Evolutionary conservation across 495 filamentous ascomycete genomes (phyloP), one percentile per base, ranked within the genome.

Genomic region (Neurospora sp.): DNA sequence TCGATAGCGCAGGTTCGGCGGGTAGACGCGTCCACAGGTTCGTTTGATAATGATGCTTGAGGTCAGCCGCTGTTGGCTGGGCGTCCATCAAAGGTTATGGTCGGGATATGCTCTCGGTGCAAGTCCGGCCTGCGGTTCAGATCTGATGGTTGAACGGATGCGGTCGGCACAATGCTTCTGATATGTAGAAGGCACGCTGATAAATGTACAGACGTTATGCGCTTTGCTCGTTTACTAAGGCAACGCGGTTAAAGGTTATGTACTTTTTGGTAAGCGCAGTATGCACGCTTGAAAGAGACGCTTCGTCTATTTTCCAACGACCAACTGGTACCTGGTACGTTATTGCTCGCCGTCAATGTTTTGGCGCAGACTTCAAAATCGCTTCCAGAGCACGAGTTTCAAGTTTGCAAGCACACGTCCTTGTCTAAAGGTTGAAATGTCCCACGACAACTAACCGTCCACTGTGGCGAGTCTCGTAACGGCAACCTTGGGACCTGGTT

Each of bases 81-180:
- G 81, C 77, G 79, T 86, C 84, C 85, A 87, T 86, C 54, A 81
- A 86, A 84, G 81, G 76, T 82, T 81, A 76, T 75, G 77, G 80
- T 69, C 48, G 71, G 74, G 70, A 69, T 69, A 72, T 75, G 74
- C 74, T 71, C 72, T 72, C 74, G 31, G 46, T 48, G 74, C 42
- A 41, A 75, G 70, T 74, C 48, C 70, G 72, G 72, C 46, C 76
- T 72, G 74, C 59, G 39, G 44, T 44, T 71, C 71, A 70, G 73
- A 77, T 18, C 69, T 39, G 14, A 72, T n/a, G 72, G 48, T 44
- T 71, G 71, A 72, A 73, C 74, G 71, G 69, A 46, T 42, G 71
- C 38, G 70, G 62, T 59, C 46, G 69, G 31, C 72, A 74, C 69
- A 71, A 35, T 20, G 69, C 74, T 40, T 44, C 69, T 73, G 59